Evolutionary conservation across 495 filamentous ascomycete genomes (phyloP).

Genomic region (Podospora anserina): DNA sequence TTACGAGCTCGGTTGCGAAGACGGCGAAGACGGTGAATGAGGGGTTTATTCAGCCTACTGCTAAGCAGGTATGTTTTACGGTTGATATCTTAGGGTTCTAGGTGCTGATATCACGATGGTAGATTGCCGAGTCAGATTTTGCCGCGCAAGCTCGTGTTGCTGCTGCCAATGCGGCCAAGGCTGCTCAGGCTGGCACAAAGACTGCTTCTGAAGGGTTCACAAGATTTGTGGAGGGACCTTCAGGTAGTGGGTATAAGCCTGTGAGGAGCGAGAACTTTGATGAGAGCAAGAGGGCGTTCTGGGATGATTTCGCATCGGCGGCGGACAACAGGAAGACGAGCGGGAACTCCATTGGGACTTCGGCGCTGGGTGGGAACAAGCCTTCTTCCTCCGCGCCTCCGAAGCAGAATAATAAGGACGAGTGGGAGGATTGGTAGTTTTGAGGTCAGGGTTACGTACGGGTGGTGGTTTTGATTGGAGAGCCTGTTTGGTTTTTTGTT

Average conservation of each 20-base stretch:
- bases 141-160: conserved; percentile 73
- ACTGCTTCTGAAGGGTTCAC: conserved; percentile 73
- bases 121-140: conserved; percentile 86
- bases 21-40: conserved; percentile 86
- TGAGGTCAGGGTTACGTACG: background rate
- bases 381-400: conserved; percentile 30
- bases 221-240: conserved; percentile 69
- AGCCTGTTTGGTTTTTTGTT: background rate
- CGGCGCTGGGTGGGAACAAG: conserved; percentile 59
- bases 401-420: conserved; percentile 46
- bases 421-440: conserved; percentile 64
- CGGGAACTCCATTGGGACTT: conserved; percentile 62
- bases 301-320: conserved; percentile 70
- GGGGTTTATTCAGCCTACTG: conserved; percentile 83
- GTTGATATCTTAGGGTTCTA: background rate
- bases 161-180: conserved; percentile 62
- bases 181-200: conserved; percentile 58
- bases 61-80: conserved; percentile 63
- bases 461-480: background rate
- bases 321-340: conserved; percentile 45
- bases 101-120: background rate
- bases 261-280: conserved; percentile 38
- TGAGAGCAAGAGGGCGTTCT: conserved; percentile 78
- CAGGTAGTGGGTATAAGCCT: conserved; percentile 32
- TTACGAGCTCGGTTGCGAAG: conserved; percentile 78